phyloP scores from a whole-genome alignment of 2,329 filamentous ascomycete genomes.

The Microsporum canis region DNA sequence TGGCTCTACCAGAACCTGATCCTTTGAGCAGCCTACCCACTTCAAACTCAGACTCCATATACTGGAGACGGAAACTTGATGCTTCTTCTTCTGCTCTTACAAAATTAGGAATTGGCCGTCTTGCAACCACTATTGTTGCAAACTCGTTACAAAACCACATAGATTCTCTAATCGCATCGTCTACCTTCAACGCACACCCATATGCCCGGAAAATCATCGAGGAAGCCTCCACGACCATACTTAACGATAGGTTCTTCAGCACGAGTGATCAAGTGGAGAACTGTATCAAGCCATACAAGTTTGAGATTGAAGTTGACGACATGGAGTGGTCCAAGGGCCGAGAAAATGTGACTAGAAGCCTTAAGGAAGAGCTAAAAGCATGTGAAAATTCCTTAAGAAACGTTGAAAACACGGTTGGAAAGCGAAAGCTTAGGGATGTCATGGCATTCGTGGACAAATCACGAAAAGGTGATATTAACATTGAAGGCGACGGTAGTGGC shows the following conservation, averaged over 20 bases:
- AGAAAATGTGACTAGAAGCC: slow-evolving; percentile 64
- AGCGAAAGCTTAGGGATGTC: slow-evolving; percentile 77
- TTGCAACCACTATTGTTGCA: slow-evolving; percentile 85
- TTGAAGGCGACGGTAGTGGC: slow-evolving; percentile 71
- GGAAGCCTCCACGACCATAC: slow-evolving; percentile 76
- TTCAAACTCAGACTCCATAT: slow-evolving; percentile 70
- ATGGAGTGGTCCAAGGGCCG: slow-evolving; percentile 77
- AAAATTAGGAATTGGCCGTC: slow-evolving; percentile 81
- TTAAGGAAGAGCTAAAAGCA: slow-evolving; percentile 79
- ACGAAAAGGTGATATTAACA: slow-evolving; percentile 67
- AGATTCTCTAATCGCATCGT: slow-evolving; percentile 63
- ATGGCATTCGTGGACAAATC: slow-evolving; percentile 85
- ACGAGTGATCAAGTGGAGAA: slow-evolving; percentile 98
- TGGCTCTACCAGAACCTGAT: slow-evolving; percentile 56
- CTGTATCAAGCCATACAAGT: slow-evolving; percentile 98
- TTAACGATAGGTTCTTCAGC: slow-evolving; percentile 91
- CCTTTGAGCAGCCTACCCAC: slow-evolving; percentile 68
- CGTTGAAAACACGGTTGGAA: slow-evolving; percentile 67
- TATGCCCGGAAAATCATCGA: slow-evolving; percentile 88
- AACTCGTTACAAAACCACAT: slow-evolving; percentile 77
- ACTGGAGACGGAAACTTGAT: slow-evolving; percentile 91
- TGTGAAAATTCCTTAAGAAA: slow-evolving; percentile 67
- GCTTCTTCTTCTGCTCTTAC: slow-evolving; percentile 82
- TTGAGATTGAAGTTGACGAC: slow-evolving; percentile 88
- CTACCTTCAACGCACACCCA: slow-evolving; percentile 79